Percentiles rank a stretch among this genome's conserved stretches.
These are phyloP conservation scores for Daucus carota DNA, from an alignment of 129 eudicot species.

Conservation along the genomic window DNA sequence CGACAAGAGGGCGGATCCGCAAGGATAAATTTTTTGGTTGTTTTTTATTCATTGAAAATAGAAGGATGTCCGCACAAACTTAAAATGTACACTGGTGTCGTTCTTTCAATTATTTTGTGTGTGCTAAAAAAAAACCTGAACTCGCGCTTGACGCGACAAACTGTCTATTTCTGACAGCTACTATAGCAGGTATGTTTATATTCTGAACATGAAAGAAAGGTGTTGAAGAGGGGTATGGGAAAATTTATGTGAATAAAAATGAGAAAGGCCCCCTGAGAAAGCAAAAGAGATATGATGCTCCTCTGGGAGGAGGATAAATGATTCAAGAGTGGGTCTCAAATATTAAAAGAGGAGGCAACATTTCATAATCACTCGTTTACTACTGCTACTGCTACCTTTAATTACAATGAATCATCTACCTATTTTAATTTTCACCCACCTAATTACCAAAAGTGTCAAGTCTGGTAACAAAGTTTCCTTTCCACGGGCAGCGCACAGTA, in stretches of 20 bases:
- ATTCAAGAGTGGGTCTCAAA: slow-evolving; percentile 11
- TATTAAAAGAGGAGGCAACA: neutral
- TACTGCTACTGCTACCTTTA: neutral
- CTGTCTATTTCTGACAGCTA: neutral
- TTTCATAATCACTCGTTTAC: neutral
- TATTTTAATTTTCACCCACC: too few species aligned
- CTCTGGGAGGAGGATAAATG: slow-evolving; percentile 12
- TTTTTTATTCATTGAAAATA: too few species aligned
- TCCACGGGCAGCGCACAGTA: too few species aligned
- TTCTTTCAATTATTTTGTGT: neutral
- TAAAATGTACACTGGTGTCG: neutral
- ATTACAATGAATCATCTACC: too few species aligned
- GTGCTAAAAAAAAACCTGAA: neutral
- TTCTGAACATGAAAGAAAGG: neutral
- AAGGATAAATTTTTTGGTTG: too few species aligned
- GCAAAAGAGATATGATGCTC: slow-evolving; percentile 12
- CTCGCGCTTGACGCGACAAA: neutral
- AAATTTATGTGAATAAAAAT: slow-evolving; percentile 1
- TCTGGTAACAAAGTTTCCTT: too few species aligned
- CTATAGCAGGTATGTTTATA: neutral
- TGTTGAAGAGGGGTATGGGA: neutral
- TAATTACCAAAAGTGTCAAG: too few species aligned
- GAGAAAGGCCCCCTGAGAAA: slow-evolving; percentile 6
- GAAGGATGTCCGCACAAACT: too few species aligned
- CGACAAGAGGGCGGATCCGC: neutral